Percentiles rank a stretch among this genome's conserved stretches.
Conservation (phyloP, 1,139 yeast genomes). For the Kodamaea alishanica region DNA sequence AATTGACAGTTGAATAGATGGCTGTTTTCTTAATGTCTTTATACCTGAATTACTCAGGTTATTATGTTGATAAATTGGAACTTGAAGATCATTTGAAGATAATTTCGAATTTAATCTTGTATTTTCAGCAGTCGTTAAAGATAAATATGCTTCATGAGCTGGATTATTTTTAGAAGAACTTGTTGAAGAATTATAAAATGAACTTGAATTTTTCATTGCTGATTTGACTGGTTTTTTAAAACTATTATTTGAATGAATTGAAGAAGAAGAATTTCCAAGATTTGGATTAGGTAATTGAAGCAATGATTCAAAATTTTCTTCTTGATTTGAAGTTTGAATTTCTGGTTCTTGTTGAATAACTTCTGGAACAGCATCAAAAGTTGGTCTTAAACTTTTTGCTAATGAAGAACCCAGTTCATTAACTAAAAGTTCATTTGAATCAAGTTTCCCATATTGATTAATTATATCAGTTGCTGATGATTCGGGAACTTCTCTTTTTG, state of each 20-base stretch:
- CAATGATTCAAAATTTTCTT: not conserved
- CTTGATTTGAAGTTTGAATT: not conserved
- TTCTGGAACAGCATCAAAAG: conserved; percentile 32
- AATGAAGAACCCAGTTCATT: conserved; percentile 21
- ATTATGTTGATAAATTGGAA: not conserved
- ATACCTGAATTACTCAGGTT: not conserved
- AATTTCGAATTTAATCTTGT: conserved; percentile 66
- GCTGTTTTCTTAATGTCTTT: conserved; percentile 3
- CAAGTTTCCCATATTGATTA: conserved; percentile 18
- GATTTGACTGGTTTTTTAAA: conserved; percentile 52
- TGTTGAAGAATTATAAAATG: conserved; percentile 18
- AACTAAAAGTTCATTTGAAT: conserved; percentile 14
- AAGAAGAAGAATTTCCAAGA: conserved; percentile 27
- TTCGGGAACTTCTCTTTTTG: not conserved
- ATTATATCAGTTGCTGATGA: conserved; percentile 22
- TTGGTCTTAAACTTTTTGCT: conserved; percentile 31
- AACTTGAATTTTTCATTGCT: conserved; percentile 54
- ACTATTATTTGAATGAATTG: conserved; percentile 28
- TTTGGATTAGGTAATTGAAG: conserved; percentile 1
- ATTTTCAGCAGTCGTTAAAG: conserved; percentile 73
- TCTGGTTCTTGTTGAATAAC: too few relatives aligned
- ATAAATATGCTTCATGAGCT: conserved; percentile 60
- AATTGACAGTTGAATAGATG: not conserved
- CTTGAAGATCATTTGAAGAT: conserved; percentile 29
- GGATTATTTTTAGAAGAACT: conserved; percentile 26